Percentiles rank a stretch among this genome's conserved stretches.
phyloP scores from a whole-genome alignment of 352 stramenopile genomes.

The Globisporangium cystogenes region DNA sequence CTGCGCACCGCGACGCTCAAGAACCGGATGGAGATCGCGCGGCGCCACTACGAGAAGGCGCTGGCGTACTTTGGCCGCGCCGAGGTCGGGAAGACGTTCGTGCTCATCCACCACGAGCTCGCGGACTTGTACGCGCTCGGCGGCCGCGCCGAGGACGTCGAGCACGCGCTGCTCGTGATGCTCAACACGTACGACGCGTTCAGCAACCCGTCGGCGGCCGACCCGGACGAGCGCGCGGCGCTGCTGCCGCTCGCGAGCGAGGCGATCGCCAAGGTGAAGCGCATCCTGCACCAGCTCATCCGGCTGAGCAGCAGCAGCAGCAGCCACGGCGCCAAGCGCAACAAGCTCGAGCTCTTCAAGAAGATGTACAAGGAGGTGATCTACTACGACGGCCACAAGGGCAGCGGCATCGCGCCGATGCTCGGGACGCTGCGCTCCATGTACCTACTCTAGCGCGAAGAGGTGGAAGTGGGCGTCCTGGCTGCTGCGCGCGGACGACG shows the following conservation, averaged over 20 bases:
- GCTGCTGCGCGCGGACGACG: conserved; percentile 9
- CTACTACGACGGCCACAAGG: conserved; percentile 46
- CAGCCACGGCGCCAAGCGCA: conserved; percentile 19
- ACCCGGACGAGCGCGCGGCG: conserved; percentile 12
- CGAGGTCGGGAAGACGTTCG: conserved; percentile 72
- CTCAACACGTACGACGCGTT: conserved; percentile 78
- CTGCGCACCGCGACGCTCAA: conserved; percentile 23
- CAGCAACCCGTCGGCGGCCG: conserved; percentile 14
- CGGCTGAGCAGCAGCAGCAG: conserved; percentile 26
- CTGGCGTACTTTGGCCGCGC: conserved; percentile 67
- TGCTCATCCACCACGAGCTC: conserved; percentile 80
- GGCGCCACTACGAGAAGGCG: conserved; percentile 82
- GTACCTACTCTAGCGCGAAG: conserved; percentile 47
- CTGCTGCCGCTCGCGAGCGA: conserved; percentile 34
- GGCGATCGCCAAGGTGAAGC: conserved; percentile 53
- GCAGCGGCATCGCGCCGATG: conserved; percentile 39
- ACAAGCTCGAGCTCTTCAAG: conserved; percentile 72
- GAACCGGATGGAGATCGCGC: conserved; percentile 74
- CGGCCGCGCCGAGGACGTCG: conserved; percentile 59
- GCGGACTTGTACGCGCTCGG: conserved; percentile 69
- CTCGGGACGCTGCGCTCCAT: conserved; percentile 51
- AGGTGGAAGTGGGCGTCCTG: conserved; percentile 18
- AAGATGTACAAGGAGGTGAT: conserved; percentile 85
- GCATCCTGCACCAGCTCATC: conserved; percentile 59
- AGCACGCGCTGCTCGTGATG: conserved; percentile 72